Evolutionary conservation across 768 basidiomycete genomes (phyloP).

Genomic region (Hericium rajendrae): DNA sequence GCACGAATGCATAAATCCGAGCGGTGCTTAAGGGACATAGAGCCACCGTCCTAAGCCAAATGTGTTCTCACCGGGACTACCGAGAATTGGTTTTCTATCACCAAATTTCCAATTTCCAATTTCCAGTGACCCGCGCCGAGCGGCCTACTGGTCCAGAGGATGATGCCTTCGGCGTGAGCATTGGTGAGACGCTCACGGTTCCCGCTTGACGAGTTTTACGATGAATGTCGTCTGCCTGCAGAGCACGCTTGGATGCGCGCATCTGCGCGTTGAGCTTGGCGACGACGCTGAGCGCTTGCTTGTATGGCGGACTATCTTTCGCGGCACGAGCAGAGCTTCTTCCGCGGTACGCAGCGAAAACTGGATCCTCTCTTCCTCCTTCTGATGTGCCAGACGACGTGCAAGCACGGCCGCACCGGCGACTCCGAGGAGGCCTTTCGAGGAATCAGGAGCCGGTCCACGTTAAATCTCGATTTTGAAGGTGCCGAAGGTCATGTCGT

Average conservation of each 20-base stretch:
- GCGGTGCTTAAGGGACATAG: too few species aligned
- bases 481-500: slow-evolving; percentile 88
- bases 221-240: slow-evolving; percentile 45
- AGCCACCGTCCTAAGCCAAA: too few species aligned
- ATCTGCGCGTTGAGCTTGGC: slow-evolving; percentile 90
- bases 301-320: slow-evolving; percentile 76
- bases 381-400: slow-evolving; percentile 63
- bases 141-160: too few species aligned
- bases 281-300: slow-evolving; percentile 79
- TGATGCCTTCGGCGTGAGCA: too few species aligned
- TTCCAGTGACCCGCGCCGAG: too few species aligned
- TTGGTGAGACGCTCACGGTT: too few species aligned
- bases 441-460: slow-evolving; percentile 92
- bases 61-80: too few species aligned
- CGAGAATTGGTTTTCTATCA: too few species aligned
- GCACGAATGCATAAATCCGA: too few species aligned
- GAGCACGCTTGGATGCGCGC: slow-evolving; percentile 75
- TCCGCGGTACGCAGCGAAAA: slow-evolving; percentile 76
- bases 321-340: slow-evolving; percentile 80
- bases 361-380: slow-evolving; percentile 76
- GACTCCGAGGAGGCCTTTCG: slow-evolving; percentile 65
- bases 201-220: slow-evolving; percentile 75
- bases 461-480: slow-evolving; percentile 97
- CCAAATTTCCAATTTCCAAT: too few species aligned
- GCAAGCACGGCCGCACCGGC: slow-evolving; percentile 66